These are phyloP conservation scores for Lotmaria passim DNA, from an alignment of 208 protist species.

Conservation along the genomic window DNA sequence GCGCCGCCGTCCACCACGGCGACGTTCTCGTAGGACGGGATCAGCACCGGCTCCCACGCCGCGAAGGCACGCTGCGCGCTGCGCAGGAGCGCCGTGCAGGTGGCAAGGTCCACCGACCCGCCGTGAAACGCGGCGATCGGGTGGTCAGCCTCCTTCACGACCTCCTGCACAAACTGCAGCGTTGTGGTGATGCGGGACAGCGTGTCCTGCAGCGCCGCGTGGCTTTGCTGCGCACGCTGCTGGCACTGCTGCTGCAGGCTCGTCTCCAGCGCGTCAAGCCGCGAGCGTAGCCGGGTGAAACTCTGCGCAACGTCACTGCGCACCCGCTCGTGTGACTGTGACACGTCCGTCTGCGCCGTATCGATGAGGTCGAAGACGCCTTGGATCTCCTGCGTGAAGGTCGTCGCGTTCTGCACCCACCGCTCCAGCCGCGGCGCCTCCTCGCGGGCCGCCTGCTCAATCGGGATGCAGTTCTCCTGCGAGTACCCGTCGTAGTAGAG, in stretches of 20 bases:
- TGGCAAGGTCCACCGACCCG: slow-evolving; percentile 39
- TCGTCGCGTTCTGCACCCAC: slow-evolving; percentile 67
- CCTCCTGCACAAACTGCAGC: slow-evolving; percentile 48
- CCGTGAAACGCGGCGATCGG: slow-evolving; percentile 47
- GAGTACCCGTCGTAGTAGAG: slow-evolving; percentile 82
- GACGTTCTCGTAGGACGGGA: slow-evolving; percentile 55
- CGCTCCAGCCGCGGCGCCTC: slow-evolving; percentile 56
- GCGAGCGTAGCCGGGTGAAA: slow-evolving; percentile 48
- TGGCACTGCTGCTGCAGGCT: slow-evolving; percentile 47
- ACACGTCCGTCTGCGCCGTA: slow-evolving; percentile 55
- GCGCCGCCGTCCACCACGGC: slow-evolving; percentile 27
- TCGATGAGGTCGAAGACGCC: slow-evolving; percentile 63
- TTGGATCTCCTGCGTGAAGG: slow-evolving; percentile 67
- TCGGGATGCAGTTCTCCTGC: slow-evolving; percentile 64
- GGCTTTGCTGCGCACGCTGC: slow-evolving; percentile 31
- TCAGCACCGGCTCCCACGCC: slow-evolving; percentile 51
- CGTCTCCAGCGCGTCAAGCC: slow-evolving; percentile 52
- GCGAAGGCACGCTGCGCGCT: slow-evolving; percentile 58
- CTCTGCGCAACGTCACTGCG: slow-evolving; percentile 42
- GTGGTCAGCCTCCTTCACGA: slow-evolving; percentile 44
- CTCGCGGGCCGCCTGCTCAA: slow-evolving; percentile 52
- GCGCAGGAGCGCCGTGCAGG: slow-evolving; percentile 51
- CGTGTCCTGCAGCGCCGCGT: slow-evolving; percentile 39
- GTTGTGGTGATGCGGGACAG: slow-evolving; percentile 40
- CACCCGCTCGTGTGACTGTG: slow-evolving; percentile 33